These are phyloP conservation scores for Trichoderma gamsii DNA, from an alignment of 495 filamentous ascomycete species.

Conservation along the genomic window DNA sequence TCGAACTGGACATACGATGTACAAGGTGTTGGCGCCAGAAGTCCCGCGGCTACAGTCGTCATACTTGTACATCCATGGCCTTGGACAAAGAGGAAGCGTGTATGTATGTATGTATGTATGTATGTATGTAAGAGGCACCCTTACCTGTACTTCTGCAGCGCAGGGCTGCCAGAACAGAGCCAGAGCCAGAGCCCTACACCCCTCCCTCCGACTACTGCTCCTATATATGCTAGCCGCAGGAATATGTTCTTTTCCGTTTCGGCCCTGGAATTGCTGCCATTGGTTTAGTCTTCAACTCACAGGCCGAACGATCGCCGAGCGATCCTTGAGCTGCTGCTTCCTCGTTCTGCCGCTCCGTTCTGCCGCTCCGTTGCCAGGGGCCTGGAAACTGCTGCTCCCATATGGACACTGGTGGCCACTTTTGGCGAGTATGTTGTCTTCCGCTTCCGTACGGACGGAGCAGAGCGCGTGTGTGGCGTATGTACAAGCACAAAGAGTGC, in stretches of 20 bases:
- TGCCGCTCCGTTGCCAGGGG: conserved; percentile 10
- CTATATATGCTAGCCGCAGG: not conserved
- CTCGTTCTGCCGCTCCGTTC: not conserved
- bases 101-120: no score
- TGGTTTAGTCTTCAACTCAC: not conserved
- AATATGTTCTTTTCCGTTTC: not conserved
- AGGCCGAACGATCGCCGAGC: not conserved
- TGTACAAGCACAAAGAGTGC: not conserved
- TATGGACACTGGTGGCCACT: not conserved
- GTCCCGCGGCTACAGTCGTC: not conserved
- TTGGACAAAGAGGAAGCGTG: no score
- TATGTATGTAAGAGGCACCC: no score
- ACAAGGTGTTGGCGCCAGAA: not conserved
- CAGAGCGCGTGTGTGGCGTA: no score
- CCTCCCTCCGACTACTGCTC: not conserved
- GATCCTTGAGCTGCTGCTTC: not conserved
- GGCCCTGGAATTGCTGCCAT: not conserved
- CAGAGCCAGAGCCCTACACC: conserved; percentile 1
- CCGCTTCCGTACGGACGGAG: not conserved
- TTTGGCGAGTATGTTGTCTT: not conserved
- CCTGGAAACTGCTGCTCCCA: not conserved
- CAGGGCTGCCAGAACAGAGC: not conserved
- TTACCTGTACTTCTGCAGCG: not conserved
- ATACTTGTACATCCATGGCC: no score
- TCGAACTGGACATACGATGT: not conserved